A percentile compares a stretch with the other conserved stretches of the same genome.
Evolutionary conservation across 306 rosid species (phyloP).

Genomic region (Cucumis melo): DNA sequence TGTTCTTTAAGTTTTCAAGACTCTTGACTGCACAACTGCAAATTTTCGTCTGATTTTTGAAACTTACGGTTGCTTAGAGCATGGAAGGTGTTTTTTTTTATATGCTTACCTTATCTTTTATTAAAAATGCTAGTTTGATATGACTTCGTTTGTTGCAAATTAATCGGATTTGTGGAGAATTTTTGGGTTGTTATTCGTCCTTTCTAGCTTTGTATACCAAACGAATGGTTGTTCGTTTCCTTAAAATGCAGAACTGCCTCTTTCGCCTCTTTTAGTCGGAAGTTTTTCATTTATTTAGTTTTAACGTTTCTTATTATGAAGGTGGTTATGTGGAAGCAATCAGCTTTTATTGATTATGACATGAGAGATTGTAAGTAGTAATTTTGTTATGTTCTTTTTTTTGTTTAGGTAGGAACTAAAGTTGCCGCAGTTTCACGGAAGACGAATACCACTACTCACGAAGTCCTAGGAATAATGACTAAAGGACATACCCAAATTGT

Average conservation of each 20-base stretch:
- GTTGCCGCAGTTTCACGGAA: conserved; percentile 92
- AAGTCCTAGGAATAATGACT: conserved; percentile 80
- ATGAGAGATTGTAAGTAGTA: background rate
- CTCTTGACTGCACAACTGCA: background rate
- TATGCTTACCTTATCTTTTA: background rate
- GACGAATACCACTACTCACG: conserved; percentile 95
- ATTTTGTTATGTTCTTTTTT: background rate
- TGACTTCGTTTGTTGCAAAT: background rate
- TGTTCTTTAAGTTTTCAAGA: background rate
- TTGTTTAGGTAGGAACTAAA: conserved; percentile 79
- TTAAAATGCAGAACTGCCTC: background rate
- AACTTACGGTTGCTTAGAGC: background rate
- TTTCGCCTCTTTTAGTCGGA: background rate
- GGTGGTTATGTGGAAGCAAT: background rate
- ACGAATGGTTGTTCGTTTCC: background rate
- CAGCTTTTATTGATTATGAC: background rate
- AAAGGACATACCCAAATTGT: conserved; percentile 85
- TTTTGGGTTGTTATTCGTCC: background rate
- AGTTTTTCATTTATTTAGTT: background rate
- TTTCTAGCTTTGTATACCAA: background rate
- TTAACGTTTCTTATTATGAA: background rate
- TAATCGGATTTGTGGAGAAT: background rate
- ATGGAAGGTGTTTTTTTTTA: background rate
- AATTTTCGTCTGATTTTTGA: background rate
- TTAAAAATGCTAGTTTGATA: background rate